A percentile compares a stretch with the other conserved stretches of the same genome.
Conservation (phyloP, 1,284 basidiomycete genomes). For the Rhodofomes roseus region DNA sequence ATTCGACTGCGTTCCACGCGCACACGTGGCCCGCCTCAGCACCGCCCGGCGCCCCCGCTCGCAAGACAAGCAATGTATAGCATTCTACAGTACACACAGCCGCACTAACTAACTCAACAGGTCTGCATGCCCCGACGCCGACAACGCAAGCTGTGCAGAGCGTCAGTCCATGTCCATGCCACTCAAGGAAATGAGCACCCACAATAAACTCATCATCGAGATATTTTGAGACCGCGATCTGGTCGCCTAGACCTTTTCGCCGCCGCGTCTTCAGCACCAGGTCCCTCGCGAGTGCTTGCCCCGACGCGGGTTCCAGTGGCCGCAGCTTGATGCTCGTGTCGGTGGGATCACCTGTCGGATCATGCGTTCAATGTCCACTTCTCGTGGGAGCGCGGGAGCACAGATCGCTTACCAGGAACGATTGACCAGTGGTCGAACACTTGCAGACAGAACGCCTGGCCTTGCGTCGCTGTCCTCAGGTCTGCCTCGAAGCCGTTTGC, state of each 20-base stretch:
- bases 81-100: constrained; percentile 15
- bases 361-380: constrained; percentile 7
- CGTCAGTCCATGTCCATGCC: constrained; percentile 22
- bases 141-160: constrained; percentile 68
- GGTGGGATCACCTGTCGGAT: constrained; percentile 80
- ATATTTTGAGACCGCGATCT: constrained; percentile 93
- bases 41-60: neutral
- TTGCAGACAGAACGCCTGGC: constrained; percentile 96
- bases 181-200: constrained; percentile 32
- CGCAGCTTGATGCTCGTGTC: constrained; percentile 94
- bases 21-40: constrained; percentile 19
- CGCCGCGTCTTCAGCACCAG: constrained; percentile 94
- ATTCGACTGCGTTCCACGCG: constrained; percentile 29
- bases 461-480: constrained; percentile 93
- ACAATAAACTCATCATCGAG: constrained; percentile 92
- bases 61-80: constrained; percentile 8
- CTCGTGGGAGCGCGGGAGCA: constrained; percentile 15
- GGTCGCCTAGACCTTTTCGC: constrained; percentile 92
- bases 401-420: constrained; percentile 73
- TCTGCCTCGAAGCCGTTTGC: constrained; percentile 99
- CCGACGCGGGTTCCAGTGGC: constrained; percentile 95
- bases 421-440: constrained; percentile 98
- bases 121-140: constrained; percentile 88
- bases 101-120: constrained; percentile 57
- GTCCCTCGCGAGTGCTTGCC: constrained; percentile 88